A percentile compares a stretch with the other conserved stretches of the same genome.
These are phyloP conservation scores for Agrostemma githago DNA, from an alignment of 148 eudicot species.

Conservation along the genomic window DNA sequence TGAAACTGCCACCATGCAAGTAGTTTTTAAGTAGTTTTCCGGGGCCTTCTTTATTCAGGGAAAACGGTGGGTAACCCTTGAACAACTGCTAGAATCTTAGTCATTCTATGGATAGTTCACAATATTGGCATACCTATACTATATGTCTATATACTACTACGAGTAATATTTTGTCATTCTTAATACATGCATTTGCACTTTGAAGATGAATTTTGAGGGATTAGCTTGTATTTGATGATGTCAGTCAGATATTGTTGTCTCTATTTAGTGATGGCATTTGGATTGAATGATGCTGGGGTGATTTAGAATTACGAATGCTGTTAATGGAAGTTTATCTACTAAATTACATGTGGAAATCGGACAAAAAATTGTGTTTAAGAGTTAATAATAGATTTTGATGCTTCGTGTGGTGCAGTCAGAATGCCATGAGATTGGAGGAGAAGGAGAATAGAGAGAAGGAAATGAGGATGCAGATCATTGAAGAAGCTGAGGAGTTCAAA, in stretches of 20 bases:
- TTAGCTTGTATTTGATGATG: background rate
- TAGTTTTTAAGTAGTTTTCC: background rate
- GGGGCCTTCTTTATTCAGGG: background rate
- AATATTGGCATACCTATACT: background rate
- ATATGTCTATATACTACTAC: background rate
- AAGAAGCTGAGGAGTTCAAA: slow-evolving; percentile 83
- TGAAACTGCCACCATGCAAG: background rate
- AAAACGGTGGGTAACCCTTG: slow-evolving; percentile 1
- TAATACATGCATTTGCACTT: background rate
- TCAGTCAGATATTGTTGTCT: background rate
- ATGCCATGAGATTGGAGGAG: slow-evolving; percentile 77
- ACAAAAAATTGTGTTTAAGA: too few relatives aligned
- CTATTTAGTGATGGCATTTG: background rate
- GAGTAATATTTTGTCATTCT: background rate
- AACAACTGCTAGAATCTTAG: background rate
- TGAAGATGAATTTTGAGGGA: background rate
- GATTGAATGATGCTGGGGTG: too few relatives aligned
- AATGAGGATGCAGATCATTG: slow-evolving; percentile 72
- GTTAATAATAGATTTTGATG: background rate
- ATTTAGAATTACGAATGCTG: too few relatives aligned
- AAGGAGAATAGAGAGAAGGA: slow-evolving; percentile 89
- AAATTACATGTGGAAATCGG: too few relatives aligned
- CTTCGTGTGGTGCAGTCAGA: slow-evolving; percentile 46
- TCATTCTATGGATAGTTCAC: background rate
- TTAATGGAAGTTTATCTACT: too few relatives aligned